These are phyloP conservation scores for Thraustotheca clavata DNA, from an alignment of 352 stramenopile genomes.

Conservation along the genomic window DNA sequence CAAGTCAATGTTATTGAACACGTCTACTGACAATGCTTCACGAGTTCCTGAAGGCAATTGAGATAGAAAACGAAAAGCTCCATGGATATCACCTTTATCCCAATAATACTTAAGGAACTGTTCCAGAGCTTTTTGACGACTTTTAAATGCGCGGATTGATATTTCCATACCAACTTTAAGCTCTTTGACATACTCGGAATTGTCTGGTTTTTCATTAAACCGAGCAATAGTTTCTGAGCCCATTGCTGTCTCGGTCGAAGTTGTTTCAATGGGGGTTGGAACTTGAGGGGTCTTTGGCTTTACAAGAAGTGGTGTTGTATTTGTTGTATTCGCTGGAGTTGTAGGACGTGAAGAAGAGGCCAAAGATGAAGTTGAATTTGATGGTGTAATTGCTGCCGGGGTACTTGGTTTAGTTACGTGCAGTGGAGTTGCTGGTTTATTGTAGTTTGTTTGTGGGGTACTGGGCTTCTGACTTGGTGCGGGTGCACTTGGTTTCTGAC, in stretches of 20 bases:
- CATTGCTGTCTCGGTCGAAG: background rate
- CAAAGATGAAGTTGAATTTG: no score
- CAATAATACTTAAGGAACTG: conserved; percentile 50
- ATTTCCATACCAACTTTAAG: conserved; percentile 80
- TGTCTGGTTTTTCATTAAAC: background rate
- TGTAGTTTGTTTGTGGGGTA: no score
- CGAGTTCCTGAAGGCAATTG: conserved; percentile 59
- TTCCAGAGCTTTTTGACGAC: conserved; percentile 58
- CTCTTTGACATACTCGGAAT: conserved; percentile 65
- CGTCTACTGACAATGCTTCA: conserved; percentile 61
- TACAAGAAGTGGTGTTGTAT: background rate
- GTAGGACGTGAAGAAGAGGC: background rate
- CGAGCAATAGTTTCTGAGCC: conserved; percentile 12
- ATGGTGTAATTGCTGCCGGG: background rate
- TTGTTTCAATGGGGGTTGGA: background rate
- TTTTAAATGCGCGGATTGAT: conserved; percentile 59
- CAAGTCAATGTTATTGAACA: conserved; percentile 57
- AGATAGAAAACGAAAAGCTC: conserved; percentile 43
- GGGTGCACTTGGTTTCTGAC: background rate
- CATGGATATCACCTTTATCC: conserved; percentile 56
- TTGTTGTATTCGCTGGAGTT: background rate
- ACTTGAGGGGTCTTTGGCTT: background rate
- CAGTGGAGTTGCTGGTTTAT: background rate
- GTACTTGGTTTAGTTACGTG: background rate
- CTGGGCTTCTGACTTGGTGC: background rate